Evolutionary conservation across 345 rosid genomes (phyloP), one percentile per base, ranked within the genome.

Genomic region (Pseudoturritis turrita): DNA sequence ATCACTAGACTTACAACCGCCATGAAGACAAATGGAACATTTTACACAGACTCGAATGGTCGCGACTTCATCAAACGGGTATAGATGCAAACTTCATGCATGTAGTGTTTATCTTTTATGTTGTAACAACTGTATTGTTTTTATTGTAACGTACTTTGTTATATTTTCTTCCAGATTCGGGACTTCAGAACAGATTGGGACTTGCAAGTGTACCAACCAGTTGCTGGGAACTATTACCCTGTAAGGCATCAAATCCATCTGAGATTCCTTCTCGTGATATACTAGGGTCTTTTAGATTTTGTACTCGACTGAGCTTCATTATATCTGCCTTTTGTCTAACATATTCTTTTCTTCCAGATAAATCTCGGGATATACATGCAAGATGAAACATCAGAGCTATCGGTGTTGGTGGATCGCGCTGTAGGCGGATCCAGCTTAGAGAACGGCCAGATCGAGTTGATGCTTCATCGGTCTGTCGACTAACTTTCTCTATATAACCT

Each of bases 171-270:
- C 67, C 83, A 93, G 98, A 60, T 93, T 81, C 92, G 83, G 52
- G 96, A 90, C 80, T 82, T 67, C 74, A 87, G 98, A 83, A 77
- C 83, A 75, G 98, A 90, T 36, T 93, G 96, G 98, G 88, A 87
- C 81, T 85, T 93, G 69, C 77, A 90, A 83, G 92, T 79, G 50
- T 78, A 84, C 81, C 92, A 93, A 80, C 97, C 94, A 59, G 69
- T 93, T 77, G 84, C 98, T 73, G 97, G 98, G 78, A 93, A 93
- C 74, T 93, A 87, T 78, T 93, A 90, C 71, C 98, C 98, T 17
- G 98, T 93, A 78, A 59, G 88, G 78, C 75, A 68, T 52, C 68
- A 50, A 35, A 49, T 40, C 60, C 51, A 67, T 68, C 44, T 61
- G 31, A 41, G 21, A 19, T 51, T 61, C 57, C 53, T 75, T 51